A percentile compares a stretch with the other conserved stretches of the same genome.
phyloP scores from a whole-genome alignment of 1,284 basidiomycete species.

The Pulchroboletus neoregius region DNA sequence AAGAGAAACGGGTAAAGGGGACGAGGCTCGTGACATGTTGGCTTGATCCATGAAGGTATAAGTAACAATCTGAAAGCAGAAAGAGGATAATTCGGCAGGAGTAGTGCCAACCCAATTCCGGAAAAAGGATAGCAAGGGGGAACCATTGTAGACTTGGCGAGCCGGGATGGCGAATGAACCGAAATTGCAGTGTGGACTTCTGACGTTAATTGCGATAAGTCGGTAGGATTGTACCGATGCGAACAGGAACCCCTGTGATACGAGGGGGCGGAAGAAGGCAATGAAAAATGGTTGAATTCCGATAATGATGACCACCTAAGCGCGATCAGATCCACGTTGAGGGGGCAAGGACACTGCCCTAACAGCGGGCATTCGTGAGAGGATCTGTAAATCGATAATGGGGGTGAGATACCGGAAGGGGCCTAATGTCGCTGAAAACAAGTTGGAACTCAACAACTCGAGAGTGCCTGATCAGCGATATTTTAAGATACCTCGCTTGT shows the following conservation, averaged over 20 bases:
- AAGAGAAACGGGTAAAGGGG: conserved; percentile 2
- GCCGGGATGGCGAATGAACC: neutral
- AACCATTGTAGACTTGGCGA: conserved; percentile 1
- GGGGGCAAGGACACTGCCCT: conserved; percentile 3
- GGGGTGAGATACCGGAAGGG: conserved; percentile 6
- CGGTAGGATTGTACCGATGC: conserved; percentile 1
- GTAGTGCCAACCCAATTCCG: conserved; percentile 8
- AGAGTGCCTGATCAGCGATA: conserved; percentile 24
- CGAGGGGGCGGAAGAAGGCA: neutral
- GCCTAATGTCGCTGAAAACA: conserved; percentile 3
- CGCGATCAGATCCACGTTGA: conserved; percentile 7
- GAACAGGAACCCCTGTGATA: conserved; percentile 9
- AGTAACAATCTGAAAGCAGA: conserved; percentile 19
- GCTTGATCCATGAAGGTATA: conserved; percentile 15
- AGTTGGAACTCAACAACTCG: conserved; percentile 4
- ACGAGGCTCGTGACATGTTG: neutral
- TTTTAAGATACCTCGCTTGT: conserved; percentile 16
- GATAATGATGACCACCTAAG: conserved; percentile 16
- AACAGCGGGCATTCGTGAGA: conserved; percentile 21
- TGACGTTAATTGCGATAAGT: conserved; percentile 22
- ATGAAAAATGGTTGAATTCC: conserved; percentile 16
- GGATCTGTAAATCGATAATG: conserved; percentile 21
- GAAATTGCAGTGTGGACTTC: conserved; percentile 9
- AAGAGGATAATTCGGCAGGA: conserved; percentile 8
- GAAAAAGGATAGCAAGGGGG: conserved; percentile 2